Evolutionary conservation across 2,329 filamentous ascomycete genomes (phyloP).

Genomic region (Diaporthe citri): DNA sequence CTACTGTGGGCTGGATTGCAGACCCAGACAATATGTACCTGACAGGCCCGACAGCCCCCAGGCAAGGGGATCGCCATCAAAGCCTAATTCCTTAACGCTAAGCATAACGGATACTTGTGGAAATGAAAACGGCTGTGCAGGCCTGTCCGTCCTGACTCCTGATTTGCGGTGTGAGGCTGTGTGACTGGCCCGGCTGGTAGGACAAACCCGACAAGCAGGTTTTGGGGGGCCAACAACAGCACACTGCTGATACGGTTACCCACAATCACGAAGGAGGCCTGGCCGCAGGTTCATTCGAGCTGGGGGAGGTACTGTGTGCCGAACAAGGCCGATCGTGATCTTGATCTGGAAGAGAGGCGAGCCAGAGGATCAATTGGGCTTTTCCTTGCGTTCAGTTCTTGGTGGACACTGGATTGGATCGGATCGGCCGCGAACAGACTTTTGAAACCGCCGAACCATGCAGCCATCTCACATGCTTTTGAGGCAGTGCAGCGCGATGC

Average conservation of each 20-base stretch:
- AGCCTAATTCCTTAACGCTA: slow-evolving; percentile 33
- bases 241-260: slow-evolving; percentile 25
- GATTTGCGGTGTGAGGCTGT: slow-evolving; percentile 1
- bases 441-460: slow-evolving; percentile 32
- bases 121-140: slow-evolving; percentile 7
- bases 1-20: slow-evolving; percentile 29
- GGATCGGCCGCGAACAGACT: slow-evolving; percentile 28
- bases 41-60: no score
- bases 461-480: slow-evolving; percentile 23
- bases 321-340: slow-evolving; percentile 20
- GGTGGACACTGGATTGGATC: slow-evolving; percentile 5
- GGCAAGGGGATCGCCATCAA: slow-evolving; percentile 7
- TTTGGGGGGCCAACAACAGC: slow-evolving; percentile 1
- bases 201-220: slow-evolving; percentile 27
- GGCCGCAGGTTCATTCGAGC: neutral
- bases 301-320: neutral
- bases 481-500: slow-evolving; percentile 33
- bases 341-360: neutral
- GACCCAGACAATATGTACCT: slow-evolving; percentile 11
- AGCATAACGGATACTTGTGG: slow-evolving; percentile 29
- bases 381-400: neutral
- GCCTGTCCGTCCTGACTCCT: neutral
- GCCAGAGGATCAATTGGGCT: slow-evolving; percentile 5
- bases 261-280: slow-evolving; percentile 23
- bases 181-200: neutral